phyloP scores from a whole-genome alignment of 2,329 filamentous ascomycete species.

The Emergomyces africanus region DNA sequence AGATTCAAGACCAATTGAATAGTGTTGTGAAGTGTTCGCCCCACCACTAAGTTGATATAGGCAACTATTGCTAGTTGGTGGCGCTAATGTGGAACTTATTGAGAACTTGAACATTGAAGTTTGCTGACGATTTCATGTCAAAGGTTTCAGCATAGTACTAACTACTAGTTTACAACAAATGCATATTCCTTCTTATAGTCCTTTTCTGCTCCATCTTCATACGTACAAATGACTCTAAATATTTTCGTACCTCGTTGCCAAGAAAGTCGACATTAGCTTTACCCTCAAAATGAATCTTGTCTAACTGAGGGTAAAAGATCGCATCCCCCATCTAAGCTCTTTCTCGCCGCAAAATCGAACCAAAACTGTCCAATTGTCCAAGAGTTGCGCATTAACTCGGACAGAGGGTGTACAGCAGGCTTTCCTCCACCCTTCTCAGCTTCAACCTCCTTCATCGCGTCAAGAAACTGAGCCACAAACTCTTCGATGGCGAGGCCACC shows the following conservation, averaged over 20 bases:
- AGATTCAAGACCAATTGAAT: no score
- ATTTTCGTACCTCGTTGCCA: neutral
- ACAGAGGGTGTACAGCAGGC: slow-evolving; percentile 9
- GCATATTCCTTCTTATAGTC: neutral
- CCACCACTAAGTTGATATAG: no score
- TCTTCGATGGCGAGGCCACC: slow-evolving; percentile 13
- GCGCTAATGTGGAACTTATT: no score
- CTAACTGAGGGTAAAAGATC: slow-evolving; percentile 15
- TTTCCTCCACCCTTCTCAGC: neutral
- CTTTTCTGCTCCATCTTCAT: neutral
- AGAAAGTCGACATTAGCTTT: neutral
- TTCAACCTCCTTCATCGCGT: slow-evolving; percentile 21
- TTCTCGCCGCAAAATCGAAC: slow-evolving; percentile 27
- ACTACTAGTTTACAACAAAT: no score
- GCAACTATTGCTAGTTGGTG: no score
- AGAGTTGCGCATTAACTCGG: slow-evolving; percentile 23
- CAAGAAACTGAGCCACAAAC: slow-evolving; percentile 22
- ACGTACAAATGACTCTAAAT: neutral
- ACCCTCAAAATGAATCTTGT: neutral
- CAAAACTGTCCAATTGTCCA: slow-evolving; percentile 25
- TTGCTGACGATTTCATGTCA: no score
- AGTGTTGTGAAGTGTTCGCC: no score
- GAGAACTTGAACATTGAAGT: no score
- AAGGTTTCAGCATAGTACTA: no score
- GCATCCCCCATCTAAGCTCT: slow-evolving; percentile 25